A percentile compares a stretch with the other conserved stretches of the same genome.
Evolutionary conservation across 2,329 filamentous ascomycete species (phyloP).

Genomic region (Fusarium pseudocircinatum): DNA sequence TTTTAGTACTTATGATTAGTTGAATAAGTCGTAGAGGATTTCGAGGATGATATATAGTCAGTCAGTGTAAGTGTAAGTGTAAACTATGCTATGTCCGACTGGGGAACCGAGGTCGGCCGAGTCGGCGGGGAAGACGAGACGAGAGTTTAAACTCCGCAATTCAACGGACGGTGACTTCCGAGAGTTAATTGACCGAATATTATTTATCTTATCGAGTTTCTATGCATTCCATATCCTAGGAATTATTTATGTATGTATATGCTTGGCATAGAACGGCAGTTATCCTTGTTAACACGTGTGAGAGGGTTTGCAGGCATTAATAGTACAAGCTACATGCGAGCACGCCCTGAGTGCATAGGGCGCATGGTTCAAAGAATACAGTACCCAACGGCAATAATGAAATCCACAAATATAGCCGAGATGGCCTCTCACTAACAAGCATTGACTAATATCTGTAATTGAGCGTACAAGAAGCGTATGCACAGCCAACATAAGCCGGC

Average conservation of each 20-base stretch:
- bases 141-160: constrained; percentile 3
- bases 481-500: not conserved
- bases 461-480: not conserved
- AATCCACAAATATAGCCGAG: not conserved
- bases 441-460: not conserved
- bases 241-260: not conserved
- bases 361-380: not conserved
- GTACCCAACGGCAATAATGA: not conserved
- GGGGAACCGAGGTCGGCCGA: constrained; percentile 22
- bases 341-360: not conserved
- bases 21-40: not conserved
- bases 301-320: not conserved
- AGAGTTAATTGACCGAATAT: not conserved
- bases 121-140: constrained; percentile 14
- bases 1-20: not conserved
- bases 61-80: not conserved
- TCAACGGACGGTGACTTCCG: not conserved
- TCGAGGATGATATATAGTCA: not conserved
- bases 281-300: constrained; percentile 4
- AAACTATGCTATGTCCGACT: not conserved
- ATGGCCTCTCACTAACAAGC: not conserved
- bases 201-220: not conserved
- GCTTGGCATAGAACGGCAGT: not conserved
- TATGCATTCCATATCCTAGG: not conserved
- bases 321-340: not conserved